These are phyloP conservation scores for Silene uniflora DNA, from an alignment of 148 eudicot genomes.

Conservation along the genomic window DNA sequence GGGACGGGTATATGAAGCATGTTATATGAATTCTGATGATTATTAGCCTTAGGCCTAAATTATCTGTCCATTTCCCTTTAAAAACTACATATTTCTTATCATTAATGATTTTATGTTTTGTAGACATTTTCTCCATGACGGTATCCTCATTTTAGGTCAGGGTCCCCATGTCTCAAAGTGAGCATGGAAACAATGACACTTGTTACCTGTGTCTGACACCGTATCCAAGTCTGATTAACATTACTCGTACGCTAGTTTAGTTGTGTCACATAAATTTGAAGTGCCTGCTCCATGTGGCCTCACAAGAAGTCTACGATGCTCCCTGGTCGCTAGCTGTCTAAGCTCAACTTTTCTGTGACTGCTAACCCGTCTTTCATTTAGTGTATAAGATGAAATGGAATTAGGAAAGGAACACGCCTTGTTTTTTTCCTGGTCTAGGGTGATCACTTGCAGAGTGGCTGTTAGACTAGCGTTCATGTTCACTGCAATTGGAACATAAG, in stretches of 20 bases:
- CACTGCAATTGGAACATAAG: neutral
- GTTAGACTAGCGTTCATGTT: neutral
- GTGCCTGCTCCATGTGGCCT: neutral
- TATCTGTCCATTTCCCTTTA: too few species aligned
- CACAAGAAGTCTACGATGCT: neutral
- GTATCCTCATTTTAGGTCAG: too few species aligned
- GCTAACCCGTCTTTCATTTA: neutral
- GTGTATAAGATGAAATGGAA: neutral
- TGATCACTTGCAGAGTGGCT: neutral
- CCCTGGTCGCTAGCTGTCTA: neutral
- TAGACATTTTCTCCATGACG: too few species aligned
- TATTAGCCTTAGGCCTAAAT: too few species aligned
- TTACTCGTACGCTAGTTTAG: neutral
- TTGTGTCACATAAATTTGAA: neutral
- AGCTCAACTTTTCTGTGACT: neutral
- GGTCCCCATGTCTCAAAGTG: too few species aligned
- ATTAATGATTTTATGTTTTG: too few species aligned
- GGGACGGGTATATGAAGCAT: too few species aligned
- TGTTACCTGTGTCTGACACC: too few species aligned
- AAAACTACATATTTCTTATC: too few species aligned
- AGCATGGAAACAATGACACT: too few species aligned
- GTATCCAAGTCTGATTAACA: too few species aligned
- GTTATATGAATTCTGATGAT: too few species aligned
- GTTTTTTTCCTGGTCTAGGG: neutral
- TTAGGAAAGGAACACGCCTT: neutral